phyloP scores from a whole-genome alignment of 306 rosid species.

The barrel medic (Medicago truncatula) region MtrunA17r5.0-ANR NC_053043.1:30454001-30454500 shows the following conservation, averaged over 20 bases:
- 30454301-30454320: slow-evolving; percentile 94
- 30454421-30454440: neutral
- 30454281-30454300: slow-evolving; percentile 85
- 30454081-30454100: too few species aligned
- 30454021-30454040: too few species aligned
- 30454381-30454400: slow-evolving; percentile 96
- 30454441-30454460: neutral
- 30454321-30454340: slow-evolving; percentile 89
- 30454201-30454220: slow-evolving; percentile 77
- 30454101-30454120: too few species aligned
- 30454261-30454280: slow-evolving; percentile 75
- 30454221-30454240: slow-evolving; percentile 82
- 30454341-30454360: slow-evolving; percentile 85
- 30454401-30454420: neutral
- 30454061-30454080: too few species aligned
- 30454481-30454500: slow-evolving; percentile 48
- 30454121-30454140: too few species aligned
- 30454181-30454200: slow-evolving; percentile 79
- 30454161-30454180: too few species aligned
- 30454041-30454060: too few species aligned
- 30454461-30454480: neutral
- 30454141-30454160: too few species aligned
- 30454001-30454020: too few species aligned
- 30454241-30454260: slow-evolving; percentile 68
- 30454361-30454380: slow-evolving; percentile 92